A percentile compares a stretch with the other conserved stretches of the same genome.
Conservation (phyloP, 495 filamentous ascomycete genomes). For the Podospora fimiseda region DNA sequence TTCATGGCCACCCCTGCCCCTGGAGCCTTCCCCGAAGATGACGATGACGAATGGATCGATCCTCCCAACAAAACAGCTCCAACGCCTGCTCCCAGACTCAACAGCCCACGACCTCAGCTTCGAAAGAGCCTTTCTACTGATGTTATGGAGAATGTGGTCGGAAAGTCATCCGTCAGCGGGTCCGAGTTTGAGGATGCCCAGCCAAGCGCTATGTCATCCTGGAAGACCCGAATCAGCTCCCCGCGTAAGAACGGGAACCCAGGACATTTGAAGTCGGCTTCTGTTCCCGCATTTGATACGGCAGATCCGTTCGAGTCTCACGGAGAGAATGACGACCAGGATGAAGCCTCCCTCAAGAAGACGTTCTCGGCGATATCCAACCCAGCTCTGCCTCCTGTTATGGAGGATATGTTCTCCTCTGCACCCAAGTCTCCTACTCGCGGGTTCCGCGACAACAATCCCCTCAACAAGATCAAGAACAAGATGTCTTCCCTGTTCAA, state of each 20-base stretch:
- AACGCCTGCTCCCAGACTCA: conserved; percentile 22
- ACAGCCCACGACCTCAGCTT: conserved; percentile 36
- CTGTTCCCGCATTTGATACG: conserved; percentile 49
- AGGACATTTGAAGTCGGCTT: conserved; percentile 48
- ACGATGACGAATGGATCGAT: conserved; percentile 83
- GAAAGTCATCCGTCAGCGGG: conserved; percentile 36
- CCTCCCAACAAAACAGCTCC: conserved; percentile 38
- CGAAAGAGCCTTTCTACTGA: conserved; percentile 53
- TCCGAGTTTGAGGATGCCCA: conserved; percentile 37
- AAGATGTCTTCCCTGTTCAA: conserved; percentile 83
- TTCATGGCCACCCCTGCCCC: conserved; percentile 36
- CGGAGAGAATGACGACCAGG: conserved; percentile 25
- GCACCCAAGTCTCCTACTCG: conserved; percentile 69
- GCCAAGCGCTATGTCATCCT: conserved; percentile 34
- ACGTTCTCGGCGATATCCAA: conserved; percentile 55
- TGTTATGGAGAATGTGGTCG: conserved; percentile 50
- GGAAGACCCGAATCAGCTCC: conserved; percentile 29
- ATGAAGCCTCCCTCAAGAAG: conserved; percentile 47
- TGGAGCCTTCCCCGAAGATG: conserved; percentile 53
- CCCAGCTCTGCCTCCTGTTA: conserved; percentile 39
- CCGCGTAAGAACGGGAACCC: conserved; percentile 29
- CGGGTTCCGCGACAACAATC: conserved; percentile 59
- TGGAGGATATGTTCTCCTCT: conserved; percentile 44
- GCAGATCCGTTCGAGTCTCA: conserved; percentile 29
- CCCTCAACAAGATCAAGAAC: conserved; percentile 80